A percentile compares a stretch with the other conserved stretches of the same genome.
Evolutionary conservation across 2,329 filamentous ascomycete species (phyloP).

Genomic region (Alternaria burnsii): DNA sequence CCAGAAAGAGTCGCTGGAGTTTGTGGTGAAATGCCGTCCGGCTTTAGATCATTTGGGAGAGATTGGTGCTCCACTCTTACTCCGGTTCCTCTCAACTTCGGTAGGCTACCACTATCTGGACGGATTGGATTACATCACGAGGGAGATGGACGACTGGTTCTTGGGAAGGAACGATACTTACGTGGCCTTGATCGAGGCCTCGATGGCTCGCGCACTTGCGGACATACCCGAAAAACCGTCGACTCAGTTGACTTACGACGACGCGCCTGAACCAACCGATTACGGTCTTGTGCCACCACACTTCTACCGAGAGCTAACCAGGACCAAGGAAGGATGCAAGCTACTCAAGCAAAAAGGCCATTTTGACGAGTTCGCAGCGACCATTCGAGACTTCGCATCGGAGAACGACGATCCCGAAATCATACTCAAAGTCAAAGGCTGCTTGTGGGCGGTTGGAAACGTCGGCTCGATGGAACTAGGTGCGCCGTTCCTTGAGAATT

Average conservation of each 20-base stretch:
- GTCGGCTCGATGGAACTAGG: constrained; percentile 98
- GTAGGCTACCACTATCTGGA: constrained; percentile 98
- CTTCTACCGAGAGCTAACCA: constrained; percentile 94
- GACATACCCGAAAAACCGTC: constrained; percentile 66
- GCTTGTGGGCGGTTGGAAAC: constrained; percentile 96
- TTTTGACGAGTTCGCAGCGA: constrained; percentile 90
- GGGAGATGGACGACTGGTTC: constrained; percentile 99
- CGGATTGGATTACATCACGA: constrained; percentile 96
- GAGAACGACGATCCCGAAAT: constrained; percentile 85
- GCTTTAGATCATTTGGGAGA: constrained; percentile 95
- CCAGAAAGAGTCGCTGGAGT: constrained; percentile 87
- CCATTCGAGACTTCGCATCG: constrained; percentile 86
- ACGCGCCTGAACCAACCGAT: constrained; percentile 58
- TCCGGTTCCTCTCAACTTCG: constrained; percentile 93
- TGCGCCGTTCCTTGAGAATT: constrained; percentile 89
- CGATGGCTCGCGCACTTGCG: constrained; percentile 84
- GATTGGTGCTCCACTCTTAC: constrained; percentile 89
- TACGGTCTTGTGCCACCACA: constrained; percentile 83
- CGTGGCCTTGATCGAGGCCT: constrained; percentile 93
- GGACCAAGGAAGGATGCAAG: constrained; percentile 90
- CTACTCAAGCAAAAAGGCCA: constrained; percentile 92
- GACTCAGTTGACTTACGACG: constrained; percentile 51
- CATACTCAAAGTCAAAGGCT: constrained; percentile 93
- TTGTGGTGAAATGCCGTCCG: constrained; percentile 94
- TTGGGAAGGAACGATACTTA: constrained; percentile 96